Evolutionary conservation across 164 flowering plant genomes (phyloP).

Genomic region (Magnolia officinalis): DNA sequence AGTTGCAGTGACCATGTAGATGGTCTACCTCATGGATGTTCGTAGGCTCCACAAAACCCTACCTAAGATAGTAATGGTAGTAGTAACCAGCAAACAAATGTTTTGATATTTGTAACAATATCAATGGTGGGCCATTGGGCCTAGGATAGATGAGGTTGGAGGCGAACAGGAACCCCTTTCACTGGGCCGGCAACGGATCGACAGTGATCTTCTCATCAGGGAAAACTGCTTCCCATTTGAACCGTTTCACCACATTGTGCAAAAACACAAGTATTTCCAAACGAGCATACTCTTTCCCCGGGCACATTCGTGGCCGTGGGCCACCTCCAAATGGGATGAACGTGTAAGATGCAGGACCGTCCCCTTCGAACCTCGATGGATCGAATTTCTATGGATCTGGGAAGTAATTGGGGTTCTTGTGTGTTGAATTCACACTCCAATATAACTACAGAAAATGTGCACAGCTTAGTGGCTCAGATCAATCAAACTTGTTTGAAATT

Average conservation of each 20-base stretch:
- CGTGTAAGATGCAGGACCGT: slow-evolving; percentile 14
- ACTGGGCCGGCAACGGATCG: slow-evolving; percentile 1
- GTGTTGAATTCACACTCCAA: slow-evolving; percentile 8
- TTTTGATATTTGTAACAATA: too few species aligned
- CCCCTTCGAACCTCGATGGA: slow-evolving; percentile 21
- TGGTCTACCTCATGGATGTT: too few species aligned
- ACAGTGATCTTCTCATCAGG: slow-evolving; percentile 5
- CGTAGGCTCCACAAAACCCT: too few species aligned
- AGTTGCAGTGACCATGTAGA: too few species aligned
- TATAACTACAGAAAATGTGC: too few species aligned
- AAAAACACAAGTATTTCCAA: slow-evolving; percentile 12
- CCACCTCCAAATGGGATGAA: slow-evolving; percentile 24
- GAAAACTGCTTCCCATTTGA: slow-evolving; percentile 2
- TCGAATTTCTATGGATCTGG: slow-evolving; percentile 20
- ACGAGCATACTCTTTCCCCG: slow-evolving; percentile 6
- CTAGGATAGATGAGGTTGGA: background rate
- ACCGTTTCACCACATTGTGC: slow-evolving; percentile 7
- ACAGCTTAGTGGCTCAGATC: too few species aligned
- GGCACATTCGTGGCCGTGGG: slow-evolving; percentile 15
- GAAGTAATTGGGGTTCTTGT: slow-evolving; percentile 17
- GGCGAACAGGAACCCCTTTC: slow-evolving; percentile 11
- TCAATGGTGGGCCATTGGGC: background rate
- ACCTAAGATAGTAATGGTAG: too few species aligned
- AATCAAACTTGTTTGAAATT: too few species aligned
- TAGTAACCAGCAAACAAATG: too few species aligned